Base-by-base conservation (phyloP, 176 grass and related monocot species). In the Urochloa ruziziensis region DNA sequence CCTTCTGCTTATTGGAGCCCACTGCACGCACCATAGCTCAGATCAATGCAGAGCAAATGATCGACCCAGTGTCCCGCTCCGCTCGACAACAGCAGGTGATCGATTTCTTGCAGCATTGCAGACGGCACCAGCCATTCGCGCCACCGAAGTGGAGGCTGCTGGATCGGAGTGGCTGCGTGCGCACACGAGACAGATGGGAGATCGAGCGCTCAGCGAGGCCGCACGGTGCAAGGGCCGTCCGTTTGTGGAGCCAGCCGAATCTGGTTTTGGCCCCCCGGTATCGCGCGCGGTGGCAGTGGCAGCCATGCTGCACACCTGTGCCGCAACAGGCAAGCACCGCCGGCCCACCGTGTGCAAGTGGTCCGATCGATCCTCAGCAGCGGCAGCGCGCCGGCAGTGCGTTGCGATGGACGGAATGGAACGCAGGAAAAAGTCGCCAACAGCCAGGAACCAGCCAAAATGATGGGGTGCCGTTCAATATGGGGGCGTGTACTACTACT, bases 291-390 rank as follows among this genome's bases (percentile, higher is more conserved):
- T 75, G 77, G 59, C 6, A 2, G 0, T 7, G 3, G 37, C 30
- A 51, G 3, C 67, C 32, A 63, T 64, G 47, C 30, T 48, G 63
- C 32, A 35, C 33, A 19, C 62, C 65, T 52, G 70, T 52, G 70
- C 47, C 44, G 70, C 64, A 73, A 32, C 70, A 40, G 35, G 35
- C 65, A 73, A 40, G 25, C 42, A 43, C 4, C 68, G 42, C 68
- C 68, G 12, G 54, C 75, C 33, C 75, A 86, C 70, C 56, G 24
- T 43, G 24, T 43, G 56, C 84, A 63, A 53, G 39, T 62, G 21
- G 80, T 56, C 36, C 53, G 43, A 7, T 2, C 13, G 42, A 43
- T 42, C n/a, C n/a, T 4, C 6, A 8, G 36, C 59, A n/a, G 39
- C 42, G 39, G 12, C 49, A 14, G 33, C 3, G 75, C 25, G 27